Percentiles rank a stretch among this genome's conserved stretches.
Conservation (phyloP, 2,329 filamentous ascomycete genomes). For the Colletotrichum aenigma region DNA sequence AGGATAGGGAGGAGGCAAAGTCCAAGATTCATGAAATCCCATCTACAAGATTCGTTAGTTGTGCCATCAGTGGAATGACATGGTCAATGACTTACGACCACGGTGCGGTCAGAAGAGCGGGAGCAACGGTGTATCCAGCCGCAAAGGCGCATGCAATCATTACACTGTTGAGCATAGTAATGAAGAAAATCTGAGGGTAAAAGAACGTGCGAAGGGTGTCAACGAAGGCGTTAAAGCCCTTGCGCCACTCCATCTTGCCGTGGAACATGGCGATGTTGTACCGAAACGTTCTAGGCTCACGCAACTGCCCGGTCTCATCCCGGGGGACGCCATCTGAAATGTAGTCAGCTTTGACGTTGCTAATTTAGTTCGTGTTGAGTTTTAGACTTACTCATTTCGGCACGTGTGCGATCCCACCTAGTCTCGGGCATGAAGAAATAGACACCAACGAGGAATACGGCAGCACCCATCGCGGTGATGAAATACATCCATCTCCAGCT, state of each 20-base stretch:
- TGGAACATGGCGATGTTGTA: slow-evolving; percentile 36
- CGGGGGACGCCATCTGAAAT: slow-evolving; percentile 24
- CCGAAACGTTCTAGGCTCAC: slow-evolving; percentile 26
- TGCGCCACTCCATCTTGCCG: slow-evolving; percentile 27
- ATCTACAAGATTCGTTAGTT: slow-evolving; percentile 17
- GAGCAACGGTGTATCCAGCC: slow-evolving; percentile 24
- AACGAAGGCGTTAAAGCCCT: slow-evolving; percentile 26
- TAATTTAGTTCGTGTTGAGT: background rate
- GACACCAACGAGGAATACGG: slow-evolving; percentile 30
- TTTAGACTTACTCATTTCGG: slow-evolving; percentile 27
- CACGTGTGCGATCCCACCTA: slow-evolving; percentile 30
- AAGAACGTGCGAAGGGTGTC: slow-evolving; percentile 34
- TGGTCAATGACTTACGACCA: slow-evolving; percentile 10
- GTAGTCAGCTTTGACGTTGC: background rate
- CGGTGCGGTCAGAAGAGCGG: slow-evolving; percentile 5
- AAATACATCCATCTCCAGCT: slow-evolving; percentile 39
- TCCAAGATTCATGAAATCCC: slow-evolving; percentile 30
- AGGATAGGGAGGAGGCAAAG: slow-evolving; percentile 29
- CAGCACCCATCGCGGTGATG: slow-evolving; percentile 30
- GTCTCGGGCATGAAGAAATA: slow-evolving; percentile 38
- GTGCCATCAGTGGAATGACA: background rate
- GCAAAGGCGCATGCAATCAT: slow-evolving; percentile 33
- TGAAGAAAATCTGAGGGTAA: slow-evolving; percentile 37
- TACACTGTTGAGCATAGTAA: slow-evolving; percentile 31
- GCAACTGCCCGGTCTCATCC: background rate